Percentiles rank a stretch among this genome's conserved stretches.
phyloP scores from a whole-genome alignment of 495 filamentous ascomycete species.

The Annulohypoxylon moriforme region DNA sequence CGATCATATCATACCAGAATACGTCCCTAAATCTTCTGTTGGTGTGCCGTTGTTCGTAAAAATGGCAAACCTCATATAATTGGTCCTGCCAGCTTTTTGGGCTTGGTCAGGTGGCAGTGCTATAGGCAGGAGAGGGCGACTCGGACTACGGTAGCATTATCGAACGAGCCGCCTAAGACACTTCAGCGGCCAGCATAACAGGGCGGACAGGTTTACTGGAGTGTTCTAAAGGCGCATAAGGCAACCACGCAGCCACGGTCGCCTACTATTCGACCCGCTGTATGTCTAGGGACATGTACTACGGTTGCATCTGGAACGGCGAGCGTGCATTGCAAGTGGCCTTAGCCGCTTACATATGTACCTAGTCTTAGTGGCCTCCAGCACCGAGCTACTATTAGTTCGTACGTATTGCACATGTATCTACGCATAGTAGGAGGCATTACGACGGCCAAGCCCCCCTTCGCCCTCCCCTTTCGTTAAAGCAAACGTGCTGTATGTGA shows the following conservation, averaged over 20 bases:
- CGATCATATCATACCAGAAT: slow-evolving; percentile 18
- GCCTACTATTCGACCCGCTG: slow-evolving; percentile 4
- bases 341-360: background rate
- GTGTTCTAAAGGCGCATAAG: slow-evolving; percentile 24
- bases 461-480: background rate
- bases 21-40: background rate
- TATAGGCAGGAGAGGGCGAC: slow-evolving; percentile 4
- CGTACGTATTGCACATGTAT: background rate
- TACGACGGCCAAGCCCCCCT: background rate
- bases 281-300: slow-evolving; percentile 11
- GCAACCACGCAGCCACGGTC: slow-evolving; percentile 32
- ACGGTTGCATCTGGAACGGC: slow-evolving; percentile 1
- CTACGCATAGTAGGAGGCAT: background rate
- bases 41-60: slow-evolving; percentile 6
- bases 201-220: slow-evolving; percentile 26
- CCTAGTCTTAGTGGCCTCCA: background rate
- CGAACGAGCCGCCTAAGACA: slow-evolving; percentile 27
- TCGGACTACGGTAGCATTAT: slow-evolving; percentile 18
- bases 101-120: slow-evolving; percentile 31
- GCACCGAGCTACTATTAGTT: background rate
- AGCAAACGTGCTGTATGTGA: background rate
- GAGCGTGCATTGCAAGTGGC: background rate
- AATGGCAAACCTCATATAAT: background rate
- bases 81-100: slow-evolving; percentile 23
- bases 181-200: slow-evolving; percentile 17